phyloP scores from a whole-genome alignment of 192 early-diverging fungal species.

The Mortierella alpina region DNA sequence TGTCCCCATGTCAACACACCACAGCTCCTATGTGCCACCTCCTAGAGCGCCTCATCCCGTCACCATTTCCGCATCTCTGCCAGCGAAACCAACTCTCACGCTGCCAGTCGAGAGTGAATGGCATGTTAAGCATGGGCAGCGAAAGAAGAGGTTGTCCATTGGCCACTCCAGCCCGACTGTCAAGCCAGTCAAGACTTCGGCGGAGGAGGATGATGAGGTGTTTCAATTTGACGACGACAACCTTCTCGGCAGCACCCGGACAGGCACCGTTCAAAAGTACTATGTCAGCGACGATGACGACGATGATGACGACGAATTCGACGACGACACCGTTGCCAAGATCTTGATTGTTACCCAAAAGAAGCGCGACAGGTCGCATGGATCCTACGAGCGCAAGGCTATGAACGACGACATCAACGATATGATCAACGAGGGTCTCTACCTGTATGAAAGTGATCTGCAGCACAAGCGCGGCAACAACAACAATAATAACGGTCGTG shows the following conservation, averaged over 20 bases:
- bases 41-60: constrained; percentile 33
- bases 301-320: constrained; percentile 84
- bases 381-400: constrained; percentile 80
- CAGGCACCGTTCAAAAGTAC: constrained; percentile 58
- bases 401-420: constrained; percentile 86
- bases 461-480: constrained; percentile 59
- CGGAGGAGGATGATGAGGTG: constrained; percentile 74
- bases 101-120: constrained; percentile 6
- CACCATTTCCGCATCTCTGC: constrained; percentile 29
- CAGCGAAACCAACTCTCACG: constrained; percentile 3
- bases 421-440: constrained; percentile 95
- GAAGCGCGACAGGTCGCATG: constrained; percentile 72
- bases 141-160: constrained; percentile 22
- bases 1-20: constrained; percentile 6
- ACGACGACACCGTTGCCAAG: constrained; percentile 87
- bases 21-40: constrained; percentile 37
- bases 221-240: constrained; percentile 83
- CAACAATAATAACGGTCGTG: constrained; percentile 14
- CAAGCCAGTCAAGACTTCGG: background rate
- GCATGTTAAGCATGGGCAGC: constrained; percentile 16
- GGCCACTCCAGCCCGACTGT: constrained; percentile 7
- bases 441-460: constrained; percentile 85
- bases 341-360: constrained; percentile 94
- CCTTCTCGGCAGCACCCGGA: constrained; percentile 63
- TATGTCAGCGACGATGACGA: constrained; percentile 70